Evolutionary conservation across 106 monocot genomes (phyloP), one percentile per base, ranked within the genome.

Genomic region (Iris macrosiphon): DNA sequence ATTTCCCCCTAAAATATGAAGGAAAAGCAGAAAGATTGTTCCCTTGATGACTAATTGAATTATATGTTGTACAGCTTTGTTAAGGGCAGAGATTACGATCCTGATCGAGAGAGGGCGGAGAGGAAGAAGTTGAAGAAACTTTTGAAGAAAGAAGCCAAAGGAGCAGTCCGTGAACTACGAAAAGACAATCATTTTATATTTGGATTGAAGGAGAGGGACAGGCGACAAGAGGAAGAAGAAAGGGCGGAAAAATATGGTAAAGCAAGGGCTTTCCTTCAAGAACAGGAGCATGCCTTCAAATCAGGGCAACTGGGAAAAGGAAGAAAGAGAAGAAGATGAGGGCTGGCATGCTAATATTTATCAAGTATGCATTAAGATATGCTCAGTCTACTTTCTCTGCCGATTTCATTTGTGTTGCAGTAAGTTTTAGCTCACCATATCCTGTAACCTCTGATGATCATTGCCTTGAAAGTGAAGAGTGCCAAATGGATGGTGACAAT

Each of bases 251-350:
- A 65, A 57, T 98, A 87, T 58, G 87, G 96, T 25, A 98, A 87
- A 49, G 75, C 85, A 22, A 64, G 52, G 65, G 96, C 90, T 40
- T 90, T 98, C 67, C 83, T 98, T 61, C 96, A 98, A 73, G 90
- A 98, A 57, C 96, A 98, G 49, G 96, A 98, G 33, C 74, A 80
- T 48, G 90, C 96, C 58, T 98, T 78, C 62, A 98, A 90, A 70
- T 90, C 90, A 26, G 96, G 96, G 59, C 96, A 98, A 45, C 60
- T 98, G 4, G 96, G 96, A n/a, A 96, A 89, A 69, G 89, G 95
- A 18, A 67, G 87, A 62, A 88, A 88, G 57, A 68, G 82, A 42
- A 87, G 66, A 39, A 74, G 63, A 62, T 90, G 64, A 80, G 29
- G 27, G 1, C 49, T 26, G 26, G 21, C n/a, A n/a, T n/a, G n/a